A percentile compares a stretch with the other conserved stretches of the same genome.
Evolutionary conservation across 2,329 filamentous ascomycete genomes (phyloP).

Genomic region (Aureobasidium lini): DNA sequence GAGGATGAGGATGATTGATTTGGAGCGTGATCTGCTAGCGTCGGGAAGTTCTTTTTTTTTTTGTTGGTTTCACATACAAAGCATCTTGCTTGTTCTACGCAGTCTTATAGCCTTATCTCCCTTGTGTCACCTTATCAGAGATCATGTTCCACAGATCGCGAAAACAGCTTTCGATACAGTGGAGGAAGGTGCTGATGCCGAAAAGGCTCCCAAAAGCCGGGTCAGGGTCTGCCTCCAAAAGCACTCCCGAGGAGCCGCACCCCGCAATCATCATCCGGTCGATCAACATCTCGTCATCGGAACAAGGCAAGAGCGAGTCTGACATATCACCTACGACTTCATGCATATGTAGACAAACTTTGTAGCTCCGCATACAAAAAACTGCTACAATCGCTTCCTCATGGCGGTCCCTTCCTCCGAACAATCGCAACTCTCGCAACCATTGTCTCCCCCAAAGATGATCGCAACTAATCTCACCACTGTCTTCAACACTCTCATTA

Average conservation of each 20-base stretch:
- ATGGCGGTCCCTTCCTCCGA: neutral
- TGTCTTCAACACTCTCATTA: slow-evolving; percentile 30
- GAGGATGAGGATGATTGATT: neutral
- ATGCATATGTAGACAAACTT: neutral
- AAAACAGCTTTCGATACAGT: neutral
- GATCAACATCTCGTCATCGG: neutral
- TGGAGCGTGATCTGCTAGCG: too few species aligned
- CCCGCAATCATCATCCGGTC: neutral
- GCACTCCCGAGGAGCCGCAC: neutral
- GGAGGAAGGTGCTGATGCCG: too few species aligned
- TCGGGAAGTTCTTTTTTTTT: too few species aligned
- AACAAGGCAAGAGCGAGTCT: neutral
- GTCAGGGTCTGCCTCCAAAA: neutral
- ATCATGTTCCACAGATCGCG: too few species aligned
- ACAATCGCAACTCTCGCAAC: neutral
- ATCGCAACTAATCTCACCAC: slow-evolving; percentile 4
- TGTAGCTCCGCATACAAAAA: neutral
- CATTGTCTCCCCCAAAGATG: slow-evolving; percentile 10
- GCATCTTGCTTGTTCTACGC: too few species aligned
- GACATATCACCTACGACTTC: neutral
- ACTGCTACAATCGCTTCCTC: neutral
- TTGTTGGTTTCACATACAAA: too few species aligned
- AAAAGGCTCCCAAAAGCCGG: too few species aligned
- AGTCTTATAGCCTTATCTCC: too few species aligned
- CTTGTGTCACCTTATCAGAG: too few species aligned